These are phyloP conservation scores for Akanthomyces lecanii DNA, from an alignment of 2,329 filamentous ascomycete species.

Conservation along the genomic window DNA sequence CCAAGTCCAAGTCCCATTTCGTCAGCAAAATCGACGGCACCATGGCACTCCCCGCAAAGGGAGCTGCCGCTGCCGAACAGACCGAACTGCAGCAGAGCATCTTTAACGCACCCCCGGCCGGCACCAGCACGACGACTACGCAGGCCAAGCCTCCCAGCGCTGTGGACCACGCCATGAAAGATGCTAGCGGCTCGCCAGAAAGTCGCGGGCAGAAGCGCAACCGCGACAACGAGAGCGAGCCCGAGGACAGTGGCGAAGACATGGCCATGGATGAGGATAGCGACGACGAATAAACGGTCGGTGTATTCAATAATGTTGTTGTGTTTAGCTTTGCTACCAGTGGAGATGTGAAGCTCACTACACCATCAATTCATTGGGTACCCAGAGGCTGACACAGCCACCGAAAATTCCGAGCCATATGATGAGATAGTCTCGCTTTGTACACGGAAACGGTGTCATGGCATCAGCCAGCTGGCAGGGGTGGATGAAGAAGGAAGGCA, in stretches of 20 bases:
- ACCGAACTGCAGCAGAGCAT: constrained; percentile 77
- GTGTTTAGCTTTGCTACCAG: background rate
- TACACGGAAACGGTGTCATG: constrained; percentile 62
- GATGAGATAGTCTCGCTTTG: constrained; percentile 69
- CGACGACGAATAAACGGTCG: constrained; percentile 59
- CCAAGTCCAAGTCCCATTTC: constrained; percentile 81
- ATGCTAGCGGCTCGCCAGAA: constrained; percentile 47
- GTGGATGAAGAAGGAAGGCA: constrained; percentile 85
- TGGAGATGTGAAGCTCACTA: constrained; percentile 22
- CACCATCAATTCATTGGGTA: constrained; percentile 65
- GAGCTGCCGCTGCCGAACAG: constrained; percentile 54
- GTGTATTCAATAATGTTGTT: constrained; percentile 15
- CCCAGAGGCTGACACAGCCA: constrained; percentile 70
- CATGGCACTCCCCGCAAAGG: constrained; percentile 63
- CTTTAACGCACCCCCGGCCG: constrained; percentile 63
- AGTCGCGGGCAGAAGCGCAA: constrained; percentile 64
- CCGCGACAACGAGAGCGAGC: constrained; percentile 59
- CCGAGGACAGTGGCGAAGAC: constrained; percentile 63
- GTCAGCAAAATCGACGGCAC: constrained; percentile 90
- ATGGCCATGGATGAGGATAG: constrained; percentile 67
- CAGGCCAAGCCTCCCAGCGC: constrained; percentile 42
- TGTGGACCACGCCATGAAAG: constrained; percentile 46
- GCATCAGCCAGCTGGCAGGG: constrained; percentile 84
- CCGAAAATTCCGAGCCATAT: constrained; percentile 89
- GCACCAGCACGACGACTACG: constrained; percentile 26